Evolutionary conservation across 2,329 filamentous ascomycete species (phyloP).

Genomic region (Ceratocystis ficicola): DNA sequence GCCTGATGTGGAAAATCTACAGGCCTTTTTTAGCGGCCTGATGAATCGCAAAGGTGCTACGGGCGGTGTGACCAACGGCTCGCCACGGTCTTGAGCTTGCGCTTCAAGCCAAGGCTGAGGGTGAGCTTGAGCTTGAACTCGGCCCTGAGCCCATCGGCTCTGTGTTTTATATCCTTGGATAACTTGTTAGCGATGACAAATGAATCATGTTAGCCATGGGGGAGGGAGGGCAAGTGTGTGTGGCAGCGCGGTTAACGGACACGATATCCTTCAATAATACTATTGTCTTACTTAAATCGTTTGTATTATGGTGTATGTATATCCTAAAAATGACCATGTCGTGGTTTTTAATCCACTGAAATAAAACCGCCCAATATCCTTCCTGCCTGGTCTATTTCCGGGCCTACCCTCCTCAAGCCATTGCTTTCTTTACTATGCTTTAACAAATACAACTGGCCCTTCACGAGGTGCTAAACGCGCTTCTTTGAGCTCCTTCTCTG

Average conservation of each 20-base stretch:
- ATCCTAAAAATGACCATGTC: background rate
- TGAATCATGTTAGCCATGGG: too few species aligned
- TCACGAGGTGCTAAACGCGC: conserved; percentile 9
- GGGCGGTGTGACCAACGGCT: conserved; percentile 17
- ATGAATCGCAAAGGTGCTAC: conserved; percentile 41
- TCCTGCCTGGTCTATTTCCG: background rate
- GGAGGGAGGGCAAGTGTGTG: too few species aligned
- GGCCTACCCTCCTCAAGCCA: background rate
- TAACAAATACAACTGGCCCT: conserved; percentile 13
- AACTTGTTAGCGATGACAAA: too few species aligned
- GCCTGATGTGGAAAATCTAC: conserved; percentile 25
- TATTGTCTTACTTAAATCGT: background rate
- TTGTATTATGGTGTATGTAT: background rate
- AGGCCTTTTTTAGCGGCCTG: conserved; percentile 47
- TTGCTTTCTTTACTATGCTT: conserved; percentile 2
- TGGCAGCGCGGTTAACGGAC: background rate
- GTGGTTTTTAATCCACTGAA: background rate
- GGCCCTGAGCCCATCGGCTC: too few species aligned
- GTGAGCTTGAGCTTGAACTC: too few species aligned
- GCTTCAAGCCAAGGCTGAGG: too few species aligned
- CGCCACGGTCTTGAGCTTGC: conserved; percentile 8
- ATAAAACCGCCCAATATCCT: too few species aligned
- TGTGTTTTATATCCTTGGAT: too few species aligned
- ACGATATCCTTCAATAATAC: background rate
- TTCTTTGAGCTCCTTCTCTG: conserved; percentile 10